Conservation (phyloP, 2,329 filamentous ascomycete species). For the Myotisia sp. region DNA sequence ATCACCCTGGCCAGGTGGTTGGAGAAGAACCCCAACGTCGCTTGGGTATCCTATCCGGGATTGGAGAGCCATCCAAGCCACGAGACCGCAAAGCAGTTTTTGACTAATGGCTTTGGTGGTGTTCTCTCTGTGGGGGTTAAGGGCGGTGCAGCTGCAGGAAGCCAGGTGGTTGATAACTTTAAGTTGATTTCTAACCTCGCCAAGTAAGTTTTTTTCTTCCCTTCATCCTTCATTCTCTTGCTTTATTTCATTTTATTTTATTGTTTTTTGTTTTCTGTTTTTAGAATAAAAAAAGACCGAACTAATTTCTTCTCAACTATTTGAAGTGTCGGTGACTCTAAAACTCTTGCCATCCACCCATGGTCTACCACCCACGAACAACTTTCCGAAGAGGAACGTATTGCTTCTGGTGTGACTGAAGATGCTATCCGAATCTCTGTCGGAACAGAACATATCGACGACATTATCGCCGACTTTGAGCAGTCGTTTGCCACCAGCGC, state of each 20-base stretch:
- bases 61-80: constrained; percentile 70
- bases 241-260: too few relatives aligned
- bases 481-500: constrained; percentile 63
- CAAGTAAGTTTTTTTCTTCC: constrained; percentile 45
- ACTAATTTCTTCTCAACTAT: background rate
- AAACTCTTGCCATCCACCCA: constrained; percentile 88
- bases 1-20: constrained; percentile 68
- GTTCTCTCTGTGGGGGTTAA: constrained; percentile 90
- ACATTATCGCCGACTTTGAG: constrained; percentile 90
- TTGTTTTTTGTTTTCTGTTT: background rate
- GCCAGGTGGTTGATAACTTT: constrained; percentile 81
- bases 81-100: constrained; percentile 69
- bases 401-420: constrained; percentile 66
- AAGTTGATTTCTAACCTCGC: constrained; percentile 91
- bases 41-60: constrained; percentile 90
- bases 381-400: constrained; percentile 66
- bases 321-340: constrained; percentile 66
- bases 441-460: constrained; percentile 90
- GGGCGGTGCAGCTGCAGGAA: constrained; percentile 69
- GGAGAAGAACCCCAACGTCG: constrained; percentile 66
- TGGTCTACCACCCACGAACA: constrained; percentile 95
- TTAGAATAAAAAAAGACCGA: background rate
- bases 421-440: constrained; percentile 92
- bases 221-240: background rate
- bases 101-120: constrained; percentile 71